Evolutionary conservation across 2,329 filamentous ascomycete species (phyloP), one percentile per base, ranked within the genome.

Genomic region (Polytolypa hystricis): DNA sequence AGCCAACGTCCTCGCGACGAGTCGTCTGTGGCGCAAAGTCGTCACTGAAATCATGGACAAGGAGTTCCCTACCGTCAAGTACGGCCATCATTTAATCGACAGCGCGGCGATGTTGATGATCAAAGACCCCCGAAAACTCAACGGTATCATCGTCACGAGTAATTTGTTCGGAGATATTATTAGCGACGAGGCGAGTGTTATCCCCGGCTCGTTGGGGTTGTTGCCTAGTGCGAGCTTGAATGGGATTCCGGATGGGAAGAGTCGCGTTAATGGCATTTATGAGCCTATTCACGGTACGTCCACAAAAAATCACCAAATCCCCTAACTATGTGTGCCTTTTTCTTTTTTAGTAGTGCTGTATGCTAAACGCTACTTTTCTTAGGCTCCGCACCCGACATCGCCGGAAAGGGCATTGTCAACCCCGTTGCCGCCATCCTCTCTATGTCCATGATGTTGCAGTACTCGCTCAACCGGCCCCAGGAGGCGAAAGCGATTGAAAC

Each of bases 91-190:
- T 59, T 73, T 96, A 34, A 94, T 96, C 56, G 89, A 96, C 66
- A 84, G 78, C 39, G 89, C 89, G n/a, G 89, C 89, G 47, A 95
- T 96, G 87, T 69, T 95, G 50, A 85, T 96, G 81, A 75, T 96
- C 55, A 95, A 93, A 79, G 89, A 87, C 64, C 89, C 89, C 7
- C 71, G 79, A 8, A 75, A 77, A 15, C 70, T 96, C 36, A 96
- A 95, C 58, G 91, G 89, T 37, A 77, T 96, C 23, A 75, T 96
- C 31, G 79, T 96, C 45, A 93, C 87, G 9, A 87, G 81, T 69
- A 98, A 96, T 62, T 59, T 96, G 49, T 94, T 94, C 57, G 91
- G 89, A 44, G 89, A 96, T 61, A 96, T 96, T 56, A 86, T 98
- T 55, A 84, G 76, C 55, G 89, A 96, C 57, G 89, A 96, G 71